A percentile compares a stretch with the other conserved stretches of the same genome.
phyloP scores from a whole-genome alignment of 495 filamentous ascomycete genomes.

The Beverwykella pulmonaria region DNA sequence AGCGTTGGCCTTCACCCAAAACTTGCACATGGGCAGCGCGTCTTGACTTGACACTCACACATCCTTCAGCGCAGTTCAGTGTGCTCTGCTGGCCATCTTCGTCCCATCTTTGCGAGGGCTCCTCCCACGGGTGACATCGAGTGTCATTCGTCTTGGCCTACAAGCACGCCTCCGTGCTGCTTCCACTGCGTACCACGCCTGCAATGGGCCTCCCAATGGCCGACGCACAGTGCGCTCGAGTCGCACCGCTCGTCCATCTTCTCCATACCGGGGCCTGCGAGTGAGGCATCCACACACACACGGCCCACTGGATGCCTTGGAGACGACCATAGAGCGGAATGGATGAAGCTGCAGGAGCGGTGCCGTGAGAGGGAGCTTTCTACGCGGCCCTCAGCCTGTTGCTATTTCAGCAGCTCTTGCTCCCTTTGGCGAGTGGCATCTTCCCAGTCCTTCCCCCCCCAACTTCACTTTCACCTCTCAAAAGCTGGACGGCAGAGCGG shows the following conservation, averaged over 20 bases:
- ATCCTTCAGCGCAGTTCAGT: background rate
- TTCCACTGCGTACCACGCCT: background rate
- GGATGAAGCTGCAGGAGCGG: background rate
- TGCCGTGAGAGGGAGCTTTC: background rate
- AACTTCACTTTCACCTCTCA: background rate
- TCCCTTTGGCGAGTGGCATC: background rate
- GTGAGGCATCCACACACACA: background rate
- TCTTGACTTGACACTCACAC: background rate
- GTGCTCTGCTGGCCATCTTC: background rate
- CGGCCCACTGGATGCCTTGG: background rate
- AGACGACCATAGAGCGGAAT: background rate
- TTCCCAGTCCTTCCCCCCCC: background rate
- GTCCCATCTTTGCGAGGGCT: background rate
- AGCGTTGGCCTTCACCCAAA: slow-evolving; percentile 4
- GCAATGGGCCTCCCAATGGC: background rate
- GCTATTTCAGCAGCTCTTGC: background rate
- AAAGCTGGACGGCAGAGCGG: background rate
- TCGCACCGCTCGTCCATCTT: background rate
- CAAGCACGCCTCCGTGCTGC: background rate
- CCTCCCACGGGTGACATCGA: background rate
- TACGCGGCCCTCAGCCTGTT: background rate
- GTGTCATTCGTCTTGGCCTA: background rate
- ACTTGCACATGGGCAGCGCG: background rate
- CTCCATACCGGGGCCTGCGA: background rate
- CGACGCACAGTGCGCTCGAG: background rate